phyloP scores from a whole-genome alignment of 306 rosid genomes.

The Corylus heterophylla region DNA sequence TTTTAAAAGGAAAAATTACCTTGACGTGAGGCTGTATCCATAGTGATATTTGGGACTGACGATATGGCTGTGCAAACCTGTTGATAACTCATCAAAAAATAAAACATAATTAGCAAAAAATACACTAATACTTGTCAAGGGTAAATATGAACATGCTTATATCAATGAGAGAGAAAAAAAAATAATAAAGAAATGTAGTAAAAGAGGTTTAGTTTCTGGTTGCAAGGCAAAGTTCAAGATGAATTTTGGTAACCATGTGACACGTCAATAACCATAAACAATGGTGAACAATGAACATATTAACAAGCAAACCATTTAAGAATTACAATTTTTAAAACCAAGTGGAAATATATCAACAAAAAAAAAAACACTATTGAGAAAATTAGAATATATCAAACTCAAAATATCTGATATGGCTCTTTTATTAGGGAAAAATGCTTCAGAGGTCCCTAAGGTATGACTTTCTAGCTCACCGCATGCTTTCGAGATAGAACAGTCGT shows the following conservation, averaged over 20 bases:
- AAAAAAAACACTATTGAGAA: neutral
- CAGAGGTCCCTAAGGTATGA: too few relatives aligned
- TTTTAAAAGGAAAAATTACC: conserved; percentile 44
- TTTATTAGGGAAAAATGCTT: too few relatives aligned
- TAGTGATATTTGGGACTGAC: conserved; percentile 80
- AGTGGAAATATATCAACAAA: neutral
- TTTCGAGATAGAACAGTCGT: too few relatives aligned
- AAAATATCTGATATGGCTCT: too few relatives aligned
- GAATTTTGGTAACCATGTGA: neutral
- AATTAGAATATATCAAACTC: too few relatives aligned
- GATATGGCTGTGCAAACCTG: conserved; percentile 82
- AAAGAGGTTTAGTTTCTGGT: neutral
- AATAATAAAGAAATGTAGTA: neutral
- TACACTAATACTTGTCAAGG: conserved; percentile 8
- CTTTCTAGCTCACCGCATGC: too few relatives aligned
- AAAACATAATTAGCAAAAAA: conserved; percentile 19
- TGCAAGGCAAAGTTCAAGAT: neutral
- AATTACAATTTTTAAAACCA: neutral
- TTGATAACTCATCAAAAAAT: conserved; percentile 27
- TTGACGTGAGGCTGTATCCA: conserved; percentile 97
- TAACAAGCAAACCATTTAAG: neutral
- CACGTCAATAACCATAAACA: neutral
- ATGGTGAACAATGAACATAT: neutral
- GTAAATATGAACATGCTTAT: conserved; percentile 9
- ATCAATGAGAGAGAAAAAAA: neutral